Evolutionary conservation across 1,284 basidiomycete genomes (phyloP).

Genomic region (Neolentinus lepideus): DNA sequence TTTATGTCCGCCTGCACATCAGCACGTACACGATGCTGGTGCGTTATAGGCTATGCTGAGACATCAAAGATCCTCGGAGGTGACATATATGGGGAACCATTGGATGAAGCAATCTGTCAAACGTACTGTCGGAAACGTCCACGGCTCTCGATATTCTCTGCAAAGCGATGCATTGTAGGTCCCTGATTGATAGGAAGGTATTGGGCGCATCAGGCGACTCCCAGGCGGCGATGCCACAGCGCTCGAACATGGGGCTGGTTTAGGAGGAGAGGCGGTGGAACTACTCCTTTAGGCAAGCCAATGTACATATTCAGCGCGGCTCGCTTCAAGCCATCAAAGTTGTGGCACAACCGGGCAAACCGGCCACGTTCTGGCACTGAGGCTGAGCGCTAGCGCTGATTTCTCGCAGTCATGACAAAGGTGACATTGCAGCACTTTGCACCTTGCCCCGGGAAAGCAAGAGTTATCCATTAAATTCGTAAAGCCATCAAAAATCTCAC

Average conservation of each 20-base stretch:
- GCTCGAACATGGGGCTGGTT: too few species aligned
- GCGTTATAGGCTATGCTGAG: not conserved
- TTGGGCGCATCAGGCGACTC: not conserved
- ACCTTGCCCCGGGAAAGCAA: too few species aligned
- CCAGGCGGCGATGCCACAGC: too few species aligned
- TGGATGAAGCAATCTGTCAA: too few species aligned
- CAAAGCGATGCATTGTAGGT: not conserved
- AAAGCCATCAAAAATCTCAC: not conserved
- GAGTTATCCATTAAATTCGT: too few species aligned
- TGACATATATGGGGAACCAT: not conserved
- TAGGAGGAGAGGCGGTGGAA: not conserved
- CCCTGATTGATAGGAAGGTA: not conserved
- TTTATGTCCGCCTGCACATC: not conserved
- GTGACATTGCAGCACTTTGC: not conserved
- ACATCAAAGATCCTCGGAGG: not conserved
- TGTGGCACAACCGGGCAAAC: too few species aligned
- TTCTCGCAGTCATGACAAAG: too few species aligned
- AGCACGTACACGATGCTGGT: not conserved
- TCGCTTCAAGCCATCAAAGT: not conserved
- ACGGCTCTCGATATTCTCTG: not conserved
- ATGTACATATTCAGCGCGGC: not conserved
- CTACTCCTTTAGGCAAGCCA: not conserved
- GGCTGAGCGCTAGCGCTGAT: too few species aligned
- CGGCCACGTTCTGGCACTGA: too few species aligned
- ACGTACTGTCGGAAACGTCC: too few species aligned